Evolutionary conservation across 176 grass and related monocot genomes (phyloP).

Genomic region (Hyparrhenia diplandra): DNA sequence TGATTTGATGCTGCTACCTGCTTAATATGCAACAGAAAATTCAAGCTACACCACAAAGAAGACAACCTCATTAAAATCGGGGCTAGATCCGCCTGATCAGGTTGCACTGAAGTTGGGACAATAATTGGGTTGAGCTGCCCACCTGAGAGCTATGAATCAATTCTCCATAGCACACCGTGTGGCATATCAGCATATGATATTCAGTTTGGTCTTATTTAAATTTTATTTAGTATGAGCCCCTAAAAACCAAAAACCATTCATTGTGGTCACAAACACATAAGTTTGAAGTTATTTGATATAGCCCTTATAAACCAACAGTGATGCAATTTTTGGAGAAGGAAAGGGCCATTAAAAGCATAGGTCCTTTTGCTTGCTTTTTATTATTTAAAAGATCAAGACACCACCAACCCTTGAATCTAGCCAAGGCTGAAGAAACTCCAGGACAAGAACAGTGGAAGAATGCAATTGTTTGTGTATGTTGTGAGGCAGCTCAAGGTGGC

Average conservation of each 20-base stretch:
- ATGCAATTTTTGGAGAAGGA: too few species aligned
- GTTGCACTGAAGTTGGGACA: neutral
- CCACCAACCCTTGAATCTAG: neutral
- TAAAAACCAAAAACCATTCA: neutral
- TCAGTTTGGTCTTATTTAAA: neutral
- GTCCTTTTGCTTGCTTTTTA: neutral
- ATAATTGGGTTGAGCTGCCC: neutral
- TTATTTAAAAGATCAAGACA: neutral
- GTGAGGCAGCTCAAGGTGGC: neutral
- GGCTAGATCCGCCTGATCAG: conserved; percentile 3
- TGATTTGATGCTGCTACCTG: conserved; percentile 47
- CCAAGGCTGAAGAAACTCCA: neutral
- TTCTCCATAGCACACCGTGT: neutral
- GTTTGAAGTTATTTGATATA: neutral
- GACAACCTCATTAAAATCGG: conserved; percentile 6
- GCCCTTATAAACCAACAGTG: neutral
- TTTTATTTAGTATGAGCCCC: neutral
- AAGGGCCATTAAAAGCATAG: neutral
- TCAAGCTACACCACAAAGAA: conserved; percentile 20
- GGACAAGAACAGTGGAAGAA: neutral
- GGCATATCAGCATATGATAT: neutral
- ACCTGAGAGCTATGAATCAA: neutral
- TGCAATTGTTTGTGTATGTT: neutral
- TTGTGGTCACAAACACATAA: neutral
- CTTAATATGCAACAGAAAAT: conserved; percentile 28